phyloP scores from a whole-genome alignment of 1,139 yeast genomes.

The Scheffersomyces segobiensis region DNA sequence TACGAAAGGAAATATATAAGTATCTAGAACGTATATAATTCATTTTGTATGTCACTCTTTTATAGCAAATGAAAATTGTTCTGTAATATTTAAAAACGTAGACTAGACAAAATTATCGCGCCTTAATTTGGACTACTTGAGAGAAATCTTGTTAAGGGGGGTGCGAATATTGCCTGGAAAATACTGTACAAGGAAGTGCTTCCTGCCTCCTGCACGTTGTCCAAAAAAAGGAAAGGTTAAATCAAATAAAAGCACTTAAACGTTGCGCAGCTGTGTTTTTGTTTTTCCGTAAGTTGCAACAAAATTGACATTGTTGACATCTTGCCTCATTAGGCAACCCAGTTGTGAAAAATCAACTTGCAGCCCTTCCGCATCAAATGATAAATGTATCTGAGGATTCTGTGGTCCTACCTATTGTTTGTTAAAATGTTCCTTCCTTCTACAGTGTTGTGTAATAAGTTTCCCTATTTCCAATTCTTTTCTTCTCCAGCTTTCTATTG shows the following conservation, averaged over 20 bases:
- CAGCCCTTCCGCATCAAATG: slow-evolving; percentile 1
- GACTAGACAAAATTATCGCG: no score
- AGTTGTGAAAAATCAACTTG: slow-evolving; percentile 8
- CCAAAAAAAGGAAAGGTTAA: background rate
- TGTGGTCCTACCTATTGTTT: slow-evolving; percentile 5
- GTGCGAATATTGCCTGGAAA: no score
- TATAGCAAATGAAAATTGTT: no score
- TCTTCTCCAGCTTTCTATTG: slow-evolving; percentile 7
- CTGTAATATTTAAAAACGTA: no score
- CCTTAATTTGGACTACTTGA: no score
- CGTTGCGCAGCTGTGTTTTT: background rate
- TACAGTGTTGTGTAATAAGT: background rate
- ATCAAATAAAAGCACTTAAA: background rate
- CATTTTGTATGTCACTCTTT: no score
- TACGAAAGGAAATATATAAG: no score
- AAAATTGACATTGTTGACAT: slow-evolving; percentile 18
- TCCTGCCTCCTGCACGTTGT: background rate
- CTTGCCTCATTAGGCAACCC: slow-evolving; percentile 20
- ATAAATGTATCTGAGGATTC: slow-evolving; percentile 10
- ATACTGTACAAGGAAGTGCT: background rate
- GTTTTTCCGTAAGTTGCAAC: background rate
- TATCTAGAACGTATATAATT: no score
- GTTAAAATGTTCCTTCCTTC: background rate
- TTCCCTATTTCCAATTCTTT: slow-evolving; percentile 7
- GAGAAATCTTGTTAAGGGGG: no score